Evolutionary conservation across 2,329 filamentous ascomycete genomes (phyloP).

Genomic region (Botrytis porri): DNA sequence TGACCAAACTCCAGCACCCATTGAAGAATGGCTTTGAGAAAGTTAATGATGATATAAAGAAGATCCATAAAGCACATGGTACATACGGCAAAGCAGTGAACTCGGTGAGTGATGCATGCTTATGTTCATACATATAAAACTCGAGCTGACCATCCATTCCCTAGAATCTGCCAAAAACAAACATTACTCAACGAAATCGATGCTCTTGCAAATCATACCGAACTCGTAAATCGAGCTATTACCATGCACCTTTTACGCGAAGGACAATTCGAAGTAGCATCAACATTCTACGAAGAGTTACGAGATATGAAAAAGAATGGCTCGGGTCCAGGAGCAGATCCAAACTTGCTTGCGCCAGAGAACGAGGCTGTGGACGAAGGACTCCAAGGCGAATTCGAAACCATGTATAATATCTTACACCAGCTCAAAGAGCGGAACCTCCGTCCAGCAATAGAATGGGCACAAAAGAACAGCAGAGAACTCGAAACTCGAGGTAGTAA

Average conservation of each 20-base stretch:
- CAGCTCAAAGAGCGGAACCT: constrained; percentile 74
- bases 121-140: not conserved
- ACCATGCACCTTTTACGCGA: constrained; percentile 95
- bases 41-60: constrained; percentile 77
- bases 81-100: constrained; percentile 84
- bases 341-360: not conserved
- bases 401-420: constrained; percentile 88
- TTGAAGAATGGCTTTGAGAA: constrained; percentile 77
- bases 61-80: constrained; percentile 76
- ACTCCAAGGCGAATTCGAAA: constrained; percentile 76
- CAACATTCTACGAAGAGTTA: constrained; percentile 77
- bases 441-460: constrained; percentile 83
- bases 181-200: constrained; percentile 76
- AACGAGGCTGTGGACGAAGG: constrained; percentile 42
- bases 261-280: constrained; percentile 86
- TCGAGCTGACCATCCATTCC: constrained; percentile 19
- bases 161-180: constrained; percentile 44
- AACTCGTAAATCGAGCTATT: constrained; percentile 86
- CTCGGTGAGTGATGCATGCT: constrained; percentile 52
- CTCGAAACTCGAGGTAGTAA: constrained; percentile 85
- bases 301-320: constrained; percentile 44
- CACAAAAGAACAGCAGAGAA: constrained; percentile 63
- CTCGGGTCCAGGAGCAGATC: constrained; percentile 35
- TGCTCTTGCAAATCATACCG: constrained; percentile 69
- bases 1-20: constrained; percentile 83